Percentiles rank a stretch among this genome's conserved stretches.
phyloP scores from a whole-genome alignment of 1,284 basidiomycete genomes.

The Peniophora sp. region DNA sequence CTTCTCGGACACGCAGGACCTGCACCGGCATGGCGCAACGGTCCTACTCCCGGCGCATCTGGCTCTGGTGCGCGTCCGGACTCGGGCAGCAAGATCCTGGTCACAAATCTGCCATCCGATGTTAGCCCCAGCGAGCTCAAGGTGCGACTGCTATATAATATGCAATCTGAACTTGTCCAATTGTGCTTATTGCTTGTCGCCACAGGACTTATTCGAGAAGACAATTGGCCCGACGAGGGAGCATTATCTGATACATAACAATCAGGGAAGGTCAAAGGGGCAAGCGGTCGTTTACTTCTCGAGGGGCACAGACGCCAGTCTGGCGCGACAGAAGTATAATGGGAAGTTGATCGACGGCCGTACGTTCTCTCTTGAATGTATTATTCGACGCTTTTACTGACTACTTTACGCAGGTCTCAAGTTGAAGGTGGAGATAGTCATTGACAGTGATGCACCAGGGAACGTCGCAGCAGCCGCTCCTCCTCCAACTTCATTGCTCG shows the following conservation, averaged over 20 bases:
- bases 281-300: constrained; percentile 68
- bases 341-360: constrained; percentile 70
- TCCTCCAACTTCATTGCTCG: constrained; percentile 18
- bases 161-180: constrained; percentile 5
- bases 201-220: constrained; percentile 62
- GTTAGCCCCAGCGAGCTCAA: constrained; percentile 63
- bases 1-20: constrained; percentile 48
- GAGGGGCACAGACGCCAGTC: constrained; percentile 47
- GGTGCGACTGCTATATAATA: constrained; percentile 25
- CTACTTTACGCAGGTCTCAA: constrained; percentile 34
- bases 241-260: constrained; percentile 62
- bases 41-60: constrained; percentile 11
- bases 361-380: constrained; percentile 29
- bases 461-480: constrained; percentile 6
- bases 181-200: neutral
- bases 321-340: constrained; percentile 59
- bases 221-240: constrained; percentile 68
- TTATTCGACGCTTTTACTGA: neutral
- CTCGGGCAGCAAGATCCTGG: constrained; percentile 60
- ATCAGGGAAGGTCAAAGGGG: constrained; percentile 61
- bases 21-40: constrained; percentile 50
- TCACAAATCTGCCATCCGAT: constrained; percentile 62
- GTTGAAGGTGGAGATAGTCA: constrained; percentile 61
- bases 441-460: constrained; percentile 27
- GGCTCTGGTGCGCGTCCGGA: constrained; percentile 21